Evolutionary conservation across 2,329 filamentous ascomycete genomes (phyloP).

Genomic region (Diaporthe humulicola): DNA sequence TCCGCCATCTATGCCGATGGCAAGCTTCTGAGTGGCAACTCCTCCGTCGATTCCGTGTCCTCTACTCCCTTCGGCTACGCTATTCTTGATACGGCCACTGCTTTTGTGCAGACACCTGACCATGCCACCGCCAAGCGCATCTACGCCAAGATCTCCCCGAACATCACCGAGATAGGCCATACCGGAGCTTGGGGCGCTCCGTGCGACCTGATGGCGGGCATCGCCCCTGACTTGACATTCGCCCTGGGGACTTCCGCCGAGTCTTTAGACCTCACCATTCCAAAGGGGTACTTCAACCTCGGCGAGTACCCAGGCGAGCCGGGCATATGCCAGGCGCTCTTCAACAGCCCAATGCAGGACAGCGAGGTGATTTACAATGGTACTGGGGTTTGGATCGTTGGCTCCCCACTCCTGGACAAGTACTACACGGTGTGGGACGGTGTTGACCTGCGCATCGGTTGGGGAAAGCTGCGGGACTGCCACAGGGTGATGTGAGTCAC

Average conservation of each 20-base stretch:
- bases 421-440: conserved; percentile 55
- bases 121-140: conserved; percentile 46
- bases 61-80: conserved; percentile 40
- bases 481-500: no score
- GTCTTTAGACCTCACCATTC: conserved; percentile 48
- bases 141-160: conserved; percentile 48
- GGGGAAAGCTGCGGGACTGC: conserved; percentile 27
- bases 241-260: conserved; percentile 44
- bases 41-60: background rate
- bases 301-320: conserved; percentile 48
- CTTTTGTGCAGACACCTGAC: conserved; percentile 50
- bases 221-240: conserved; percentile 48
- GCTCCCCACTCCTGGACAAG: conserved; percentile 50
- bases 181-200: conserved; percentile 51
- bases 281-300: conserved; percentile 49
- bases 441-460: conserved; percentile 45
- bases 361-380: conserved; percentile 40
- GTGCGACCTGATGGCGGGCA: conserved; percentile 47
- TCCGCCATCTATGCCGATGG: conserved; percentile 46
- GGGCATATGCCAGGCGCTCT: conserved; percentile 50
- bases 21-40: conserved; percentile 35
- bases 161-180: conserved; percentile 48
- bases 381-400: conserved; percentile 49
- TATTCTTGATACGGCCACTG: conserved; percentile 50
- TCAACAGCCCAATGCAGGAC: conserved; percentile 43